Evolutionary conservation across 768 basidiomycete species (phyloP).

Genomic region (Phanerochaete sordida): DNA sequence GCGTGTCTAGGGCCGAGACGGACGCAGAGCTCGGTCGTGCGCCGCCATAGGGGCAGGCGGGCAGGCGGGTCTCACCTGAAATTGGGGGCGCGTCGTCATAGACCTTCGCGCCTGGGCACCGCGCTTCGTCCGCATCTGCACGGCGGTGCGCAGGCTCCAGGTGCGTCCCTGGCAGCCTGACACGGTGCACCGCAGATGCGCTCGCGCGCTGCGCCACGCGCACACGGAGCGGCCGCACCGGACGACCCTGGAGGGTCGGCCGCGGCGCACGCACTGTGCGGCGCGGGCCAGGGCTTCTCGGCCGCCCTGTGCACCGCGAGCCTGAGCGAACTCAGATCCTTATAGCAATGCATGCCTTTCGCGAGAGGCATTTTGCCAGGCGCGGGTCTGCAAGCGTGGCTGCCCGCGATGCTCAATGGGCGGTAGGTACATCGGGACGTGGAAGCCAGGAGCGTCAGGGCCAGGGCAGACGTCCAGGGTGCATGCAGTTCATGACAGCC

Average conservation of each 20-base stretch:
- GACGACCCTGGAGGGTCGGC: not conserved
- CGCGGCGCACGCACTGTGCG: not conserved
- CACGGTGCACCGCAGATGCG: not conserved
- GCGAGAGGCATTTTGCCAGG: not conserved
- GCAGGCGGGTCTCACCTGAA: not conserved
- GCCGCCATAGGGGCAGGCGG: not conserved
- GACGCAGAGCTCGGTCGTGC: not conserved
- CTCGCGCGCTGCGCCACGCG: not conserved
- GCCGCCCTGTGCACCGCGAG: not conserved
- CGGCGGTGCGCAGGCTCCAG: not conserved
- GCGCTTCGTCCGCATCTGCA: not conserved
- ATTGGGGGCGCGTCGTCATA: not conserved
- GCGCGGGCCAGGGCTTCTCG: not conserved
- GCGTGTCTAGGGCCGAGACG: not conserved
- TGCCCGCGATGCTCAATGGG: not conserved
- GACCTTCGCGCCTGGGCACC: not conserved
- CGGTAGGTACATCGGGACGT: not conserved
- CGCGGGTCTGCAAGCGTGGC: not conserved
- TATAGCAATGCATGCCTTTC: not conserved
- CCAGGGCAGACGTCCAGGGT: not conserved
- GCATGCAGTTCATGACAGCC: not conserved
- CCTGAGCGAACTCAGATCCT: not conserved
- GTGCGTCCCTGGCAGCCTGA: not conserved
- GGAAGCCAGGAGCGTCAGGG: not conserved
- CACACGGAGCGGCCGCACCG: not conserved